A percentile compares a stretch with the other conserved stretches of the same genome.
Conservation (phyloP, 768 basidiomycete genomes). For the Tephrocybe sp. region DNA sequence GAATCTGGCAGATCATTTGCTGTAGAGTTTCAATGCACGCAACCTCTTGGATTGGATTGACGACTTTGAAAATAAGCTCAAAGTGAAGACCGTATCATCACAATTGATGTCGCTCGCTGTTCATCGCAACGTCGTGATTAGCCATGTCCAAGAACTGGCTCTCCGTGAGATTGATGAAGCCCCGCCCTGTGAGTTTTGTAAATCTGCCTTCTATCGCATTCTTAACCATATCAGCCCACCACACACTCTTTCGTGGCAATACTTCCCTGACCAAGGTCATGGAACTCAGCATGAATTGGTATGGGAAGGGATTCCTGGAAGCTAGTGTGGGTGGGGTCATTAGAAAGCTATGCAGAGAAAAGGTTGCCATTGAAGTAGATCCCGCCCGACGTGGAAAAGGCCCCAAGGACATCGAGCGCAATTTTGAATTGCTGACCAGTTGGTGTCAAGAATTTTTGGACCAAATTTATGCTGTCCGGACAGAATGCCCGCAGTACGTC, state of each 20-base stretch:
- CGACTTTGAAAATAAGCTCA: slow-evolving; percentile 66
- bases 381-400: slow-evolving; percentile 65
- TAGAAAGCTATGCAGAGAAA: slow-evolving; percentile 68
- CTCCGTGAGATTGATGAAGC: slow-evolving; percentile 71
- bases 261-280: slow-evolving; percentile 71
- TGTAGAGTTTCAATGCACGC: slow-evolving; percentile 53
- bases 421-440: slow-evolving; percentile 64
- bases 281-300: slow-evolving; percentile 79
- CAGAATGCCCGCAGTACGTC: slow-evolving; percentile 74
- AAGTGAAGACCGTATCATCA: slow-evolving; percentile 59
- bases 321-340: slow-evolving; percentile 73
- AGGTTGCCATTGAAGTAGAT: slow-evolving; percentile 81
- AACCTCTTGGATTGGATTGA: slow-evolving; percentile 76
- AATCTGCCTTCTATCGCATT: background rate
- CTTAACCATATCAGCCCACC: slow-evolving; percentile 55
- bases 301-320: slow-evolving; percentile 80
- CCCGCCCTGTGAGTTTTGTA: slow-evolving; percentile 51
- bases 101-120: slow-evolving; percentile 71
- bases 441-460: slow-evolving; percentile 86
- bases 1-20: background rate
- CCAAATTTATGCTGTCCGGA: slow-evolving; percentile 71
- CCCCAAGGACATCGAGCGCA: slow-evolving; percentile 62
- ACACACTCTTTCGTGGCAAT: slow-evolving; percentile 73
- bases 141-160: slow-evolving; percentile 70
- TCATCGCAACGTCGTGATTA: slow-evolving; percentile 61